Evolutionary conservation across 108 stramenopile genomes (phyloP), one percentile per base, ranked within the genome.

Genomic region (Pseudonitzschia pungens): DNA sequence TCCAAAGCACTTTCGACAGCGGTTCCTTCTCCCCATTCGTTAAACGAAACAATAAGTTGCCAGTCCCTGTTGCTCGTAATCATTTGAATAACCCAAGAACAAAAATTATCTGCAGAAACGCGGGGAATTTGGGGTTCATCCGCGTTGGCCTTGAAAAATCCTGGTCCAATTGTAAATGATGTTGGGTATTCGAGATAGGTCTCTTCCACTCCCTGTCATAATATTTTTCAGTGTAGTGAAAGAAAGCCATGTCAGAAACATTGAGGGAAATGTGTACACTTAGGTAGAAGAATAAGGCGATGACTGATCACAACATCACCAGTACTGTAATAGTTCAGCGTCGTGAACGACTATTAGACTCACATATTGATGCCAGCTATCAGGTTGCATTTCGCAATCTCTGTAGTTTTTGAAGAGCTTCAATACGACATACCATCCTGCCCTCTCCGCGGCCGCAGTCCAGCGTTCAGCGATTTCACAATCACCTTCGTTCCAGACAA

Each of bases 1-100:
- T 70, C 69, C 2, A 40, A 50, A 15, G 62, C 54, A 15, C 68
- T 43, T 43, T 77, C 76, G 9, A 77, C 68, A 15, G 56, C 43
- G 6, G 76, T 77, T 32, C 76, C 76, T 42, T 77, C 76, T 21
- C 76, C 76, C 59, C 57, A 56, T 52, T 77, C 76, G 48, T 77
- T 77, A 56, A 77, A 77, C 7, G 76, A 69, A 24, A 67, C 68
- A 5, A 77, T 45, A 12, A 77, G 69, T 18, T 77, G 69, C 76
- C 76, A 77, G 21, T 27, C 36, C 11, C 15, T 44, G 1, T 64
- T 40, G 45, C 69, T 77, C 14, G 51, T 24, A 20, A 56, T 57
- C 76, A 77, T 77, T 31, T 70, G 27, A n/a, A 18, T 16, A 43
- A 77, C 76, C 26, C 42, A 59, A 18, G 28, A n/a, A 40, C 63